Base-by-base conservation (phyloP, 2,329 filamentous ascomycete species). In the Plectosphaerella plurivora region DNA sequence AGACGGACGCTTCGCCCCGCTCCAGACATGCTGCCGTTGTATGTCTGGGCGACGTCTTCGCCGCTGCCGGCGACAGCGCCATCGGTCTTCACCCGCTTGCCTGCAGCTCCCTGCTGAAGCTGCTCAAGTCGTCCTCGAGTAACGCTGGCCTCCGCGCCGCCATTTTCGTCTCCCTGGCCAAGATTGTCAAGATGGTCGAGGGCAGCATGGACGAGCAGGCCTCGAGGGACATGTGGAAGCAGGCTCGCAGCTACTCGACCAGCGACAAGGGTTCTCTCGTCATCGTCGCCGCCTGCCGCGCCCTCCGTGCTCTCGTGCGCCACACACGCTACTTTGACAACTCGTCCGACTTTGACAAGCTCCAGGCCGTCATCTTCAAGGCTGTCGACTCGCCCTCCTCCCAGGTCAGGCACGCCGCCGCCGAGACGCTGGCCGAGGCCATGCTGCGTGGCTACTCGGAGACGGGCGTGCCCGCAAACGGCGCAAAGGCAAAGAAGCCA, bases 211-310 rank as follows among this genome's bases (percentile, higher is more conserved):
- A 99, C 61, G 94, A 99, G 68, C 77, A 75, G 51, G 78, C 92
- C 37, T 89, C 89, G n/a, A 84, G 91, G 63, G 92, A 97, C 66
- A 83, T 95, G 15, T 97, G 91, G 91, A 99, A 97, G 69, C 89
- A 93, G 66, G 87, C 86, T 24, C 85, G 94, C 57, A 90, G 79
- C 68, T 81, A 88, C 60, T 88, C 88, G 25, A 79, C 84, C 0
- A 79, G 78, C 54, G 95, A 99, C 68, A 97, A 94, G 69, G 89
- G 91, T 4, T 78, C 84, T 3, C 78, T 96, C 35, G 91, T 93
- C 8, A 84, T 96, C 65, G 81, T 87, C 15, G 82, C 84, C 52
- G 88, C 90, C 9, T 95, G 89, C 63, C 84, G 84, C 58, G 95
- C 90, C 65, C 72, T 99, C 56, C 87, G 88, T 63, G 77, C 84